phyloP scores from a whole-genome alignment of 1,284 basidiomycete genomes.

The Leccinum griseonigrum region DNA sequence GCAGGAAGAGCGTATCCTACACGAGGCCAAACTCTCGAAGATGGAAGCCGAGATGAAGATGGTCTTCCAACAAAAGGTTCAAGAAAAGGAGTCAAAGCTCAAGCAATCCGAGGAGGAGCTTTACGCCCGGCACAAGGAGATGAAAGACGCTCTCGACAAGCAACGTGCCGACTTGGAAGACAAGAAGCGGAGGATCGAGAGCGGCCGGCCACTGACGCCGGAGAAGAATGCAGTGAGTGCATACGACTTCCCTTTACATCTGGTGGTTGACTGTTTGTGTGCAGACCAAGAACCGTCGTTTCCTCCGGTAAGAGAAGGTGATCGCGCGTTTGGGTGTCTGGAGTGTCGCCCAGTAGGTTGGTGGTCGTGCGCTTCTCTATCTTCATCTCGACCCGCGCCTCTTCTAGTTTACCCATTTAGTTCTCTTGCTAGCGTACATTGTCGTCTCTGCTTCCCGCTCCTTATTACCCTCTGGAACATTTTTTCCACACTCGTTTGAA shows the following conservation, averaged over 20 bases:
- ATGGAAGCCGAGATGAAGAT: conserved; percentile 99
- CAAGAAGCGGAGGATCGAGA: conserved; percentile 96
- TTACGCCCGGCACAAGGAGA: conserved; percentile 95
- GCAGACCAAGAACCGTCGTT: conserved; percentile 37
- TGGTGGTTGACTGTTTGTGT: conserved; percentile 3
- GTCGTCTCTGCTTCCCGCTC: conserved; percentile 34
- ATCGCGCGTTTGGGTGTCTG: conserved; percentile 8
- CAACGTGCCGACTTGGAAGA: conserved; percentile 95
- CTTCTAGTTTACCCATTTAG: conserved; percentile 38
- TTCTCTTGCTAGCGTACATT: conserved; percentile 35
- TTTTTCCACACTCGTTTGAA: conserved; percentile 55
- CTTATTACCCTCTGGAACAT: conserved; percentile 37
- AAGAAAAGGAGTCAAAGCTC: conserved; percentile 96
- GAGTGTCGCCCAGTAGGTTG: conserved; percentile 21
- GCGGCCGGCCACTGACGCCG: conserved; percentile 90
- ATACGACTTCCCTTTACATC: conserved; percentile 6
- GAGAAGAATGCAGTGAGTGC: conserved; percentile 78
- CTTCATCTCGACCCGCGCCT: conserved; percentile 35
- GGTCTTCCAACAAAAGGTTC: conserved; percentile 99
- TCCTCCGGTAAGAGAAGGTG: conserved; percentile 31
- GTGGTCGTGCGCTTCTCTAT: conserved; percentile 29
- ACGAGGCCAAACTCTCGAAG: conserved; percentile 95
- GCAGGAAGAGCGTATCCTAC: conserved; percentile 91
- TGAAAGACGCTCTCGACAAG: conserved; percentile 98
- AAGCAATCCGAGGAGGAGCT: conserved; percentile 98